phyloP scores from a whole-genome alignment of 2,329 filamentous ascomycete species.

The Curvularia sp. region DNA sequence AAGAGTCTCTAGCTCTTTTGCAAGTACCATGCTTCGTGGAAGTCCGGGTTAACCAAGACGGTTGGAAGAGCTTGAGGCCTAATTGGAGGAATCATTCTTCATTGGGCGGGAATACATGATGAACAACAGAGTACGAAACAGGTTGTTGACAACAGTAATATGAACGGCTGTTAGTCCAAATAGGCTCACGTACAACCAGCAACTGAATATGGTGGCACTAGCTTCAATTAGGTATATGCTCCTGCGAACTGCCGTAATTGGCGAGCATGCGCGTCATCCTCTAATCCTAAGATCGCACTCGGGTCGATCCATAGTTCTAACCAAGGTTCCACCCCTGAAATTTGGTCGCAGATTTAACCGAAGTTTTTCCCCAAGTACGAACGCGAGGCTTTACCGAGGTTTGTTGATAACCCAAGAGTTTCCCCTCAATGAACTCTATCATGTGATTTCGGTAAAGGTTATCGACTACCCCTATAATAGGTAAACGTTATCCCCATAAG shows the following conservation, averaged over 20 bases:
- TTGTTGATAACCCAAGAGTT: not conserved
- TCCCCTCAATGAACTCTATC: not conserved
- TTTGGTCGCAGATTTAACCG: not conserved
- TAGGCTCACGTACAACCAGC: not conserved
- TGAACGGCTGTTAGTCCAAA: not conserved
- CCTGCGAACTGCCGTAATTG: not conserved
- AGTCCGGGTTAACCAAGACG: not conserved
- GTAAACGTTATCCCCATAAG: too few relatives aligned
- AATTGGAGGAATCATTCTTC: not conserved
- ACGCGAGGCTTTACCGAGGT: not conserved
- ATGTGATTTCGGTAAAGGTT: not conserved
- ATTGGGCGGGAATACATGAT: not conserved
- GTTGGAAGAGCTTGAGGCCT: not conserved
- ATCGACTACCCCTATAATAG: too few relatives aligned
- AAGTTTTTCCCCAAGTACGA: not conserved
- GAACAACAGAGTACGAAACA: not conserved
- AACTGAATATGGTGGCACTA: not conserved
- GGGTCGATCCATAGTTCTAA: not conserved
- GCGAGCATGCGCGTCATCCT: not conserved
- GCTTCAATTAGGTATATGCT: not conserved
- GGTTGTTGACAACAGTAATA: not conserved
- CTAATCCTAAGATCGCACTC: not conserved
- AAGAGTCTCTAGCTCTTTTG: not conserved
- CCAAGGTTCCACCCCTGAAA: not conserved
- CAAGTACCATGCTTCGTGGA: not conserved